These are phyloP conservation scores for Ceratopteris richardii DNA, from an alignment of 75 land plant species.

Conservation along the genomic window DNA sequence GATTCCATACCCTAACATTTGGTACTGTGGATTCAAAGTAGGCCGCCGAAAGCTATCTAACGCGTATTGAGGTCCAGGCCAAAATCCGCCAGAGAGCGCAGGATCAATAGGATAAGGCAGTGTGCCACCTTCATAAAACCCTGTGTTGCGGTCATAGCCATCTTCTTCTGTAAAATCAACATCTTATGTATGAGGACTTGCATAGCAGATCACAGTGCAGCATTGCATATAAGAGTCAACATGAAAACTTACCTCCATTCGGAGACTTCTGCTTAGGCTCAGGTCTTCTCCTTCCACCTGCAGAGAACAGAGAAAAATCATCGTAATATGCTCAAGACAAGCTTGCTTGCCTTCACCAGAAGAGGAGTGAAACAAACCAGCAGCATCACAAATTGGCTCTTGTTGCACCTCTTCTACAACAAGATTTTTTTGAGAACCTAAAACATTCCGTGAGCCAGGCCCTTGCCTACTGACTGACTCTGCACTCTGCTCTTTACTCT, in stretches of 20 bases:
- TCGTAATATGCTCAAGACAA: too few species aligned
- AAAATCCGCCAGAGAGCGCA: slow-evolving; percentile 38
- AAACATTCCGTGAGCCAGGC: slow-evolving; percentile 32
- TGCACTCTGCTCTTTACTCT: slow-evolving; percentile 47
- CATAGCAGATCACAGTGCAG: too few species aligned
- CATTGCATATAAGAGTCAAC: too few species aligned
- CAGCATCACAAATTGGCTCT: slow-evolving; percentile 38
- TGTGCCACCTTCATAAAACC: background rate
- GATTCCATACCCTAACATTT: slow-evolving; percentile 39
- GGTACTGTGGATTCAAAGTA: slow-evolving; percentile 11
- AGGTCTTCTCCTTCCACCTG: background rate
- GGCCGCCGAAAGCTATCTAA: slow-evolving; percentile 29
- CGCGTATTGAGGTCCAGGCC: slow-evolving; percentile 50
- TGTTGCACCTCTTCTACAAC: slow-evolving; percentile 63
- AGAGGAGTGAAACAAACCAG: slow-evolving; percentile 19
- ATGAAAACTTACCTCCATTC: slow-evolving; percentile 6
- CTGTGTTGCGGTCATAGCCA: background rate
- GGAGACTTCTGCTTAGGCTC: background rate
- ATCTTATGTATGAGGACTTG: too few species aligned
- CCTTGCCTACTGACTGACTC: slow-evolving; percentile 49
- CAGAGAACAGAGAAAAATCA: background rate
- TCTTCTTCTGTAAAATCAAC: slow-evolving; percentile 2
- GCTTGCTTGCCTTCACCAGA: too few species aligned
- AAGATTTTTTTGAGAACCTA: slow-evolving; percentile 25
- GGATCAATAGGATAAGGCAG: slow-evolving; percentile 9